Evolutionary conservation across 306 rosid genomes (phyloP).

Genomic region (Boehmeria nivea): DNA sequence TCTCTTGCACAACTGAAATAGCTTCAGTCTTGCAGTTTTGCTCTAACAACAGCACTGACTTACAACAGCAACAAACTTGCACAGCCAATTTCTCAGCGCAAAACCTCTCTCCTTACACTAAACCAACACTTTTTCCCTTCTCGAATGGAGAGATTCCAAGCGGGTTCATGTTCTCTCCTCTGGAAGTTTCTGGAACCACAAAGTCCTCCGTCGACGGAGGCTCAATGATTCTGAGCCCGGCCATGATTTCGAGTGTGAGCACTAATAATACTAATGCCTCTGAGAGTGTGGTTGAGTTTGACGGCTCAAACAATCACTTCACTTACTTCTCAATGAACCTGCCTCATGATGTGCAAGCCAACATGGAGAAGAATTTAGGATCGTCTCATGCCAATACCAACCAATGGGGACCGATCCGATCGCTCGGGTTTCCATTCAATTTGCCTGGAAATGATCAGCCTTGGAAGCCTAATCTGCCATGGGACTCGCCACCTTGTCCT

Average conservation of each 20-base stretch:
- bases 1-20: conserved; percentile 23
- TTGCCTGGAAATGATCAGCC: conserved; percentile 49
- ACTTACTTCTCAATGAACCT: conserved; percentile 38
- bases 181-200: conserved; percentile 28
- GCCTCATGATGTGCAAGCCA: conserved; percentile 39
- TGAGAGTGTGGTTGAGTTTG: neutral
- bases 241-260: too few relatives aligned
- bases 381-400: conserved; percentile 3
- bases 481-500: conserved; percentile 49
- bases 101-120: conserved; percentile 21
- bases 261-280: too few relatives aligned
- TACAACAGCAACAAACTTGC: conserved; percentile 24
- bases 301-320: conserved; percentile 27
- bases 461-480: conserved; percentile 30
- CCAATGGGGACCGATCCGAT: conserved; percentile 35
- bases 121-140: conserved; percentile 24
- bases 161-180: conserved; percentile 38
- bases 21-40: conserved; percentile 32
- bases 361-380: conserved; percentile 22
- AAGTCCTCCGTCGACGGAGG: conserved; percentile 29
- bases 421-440: conserved; percentile 59
- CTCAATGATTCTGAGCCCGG: conserved; percentile 34
- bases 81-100: conserved; percentile 26
- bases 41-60: conserved; percentile 24
- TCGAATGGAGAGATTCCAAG: conserved; percentile 33